A percentile compares a stretch with the other conserved stretches of the same genome.
Conservation (phyloP, 1,139 yeast genomes). For the Debaryomycetaceae sp. region DNA sequence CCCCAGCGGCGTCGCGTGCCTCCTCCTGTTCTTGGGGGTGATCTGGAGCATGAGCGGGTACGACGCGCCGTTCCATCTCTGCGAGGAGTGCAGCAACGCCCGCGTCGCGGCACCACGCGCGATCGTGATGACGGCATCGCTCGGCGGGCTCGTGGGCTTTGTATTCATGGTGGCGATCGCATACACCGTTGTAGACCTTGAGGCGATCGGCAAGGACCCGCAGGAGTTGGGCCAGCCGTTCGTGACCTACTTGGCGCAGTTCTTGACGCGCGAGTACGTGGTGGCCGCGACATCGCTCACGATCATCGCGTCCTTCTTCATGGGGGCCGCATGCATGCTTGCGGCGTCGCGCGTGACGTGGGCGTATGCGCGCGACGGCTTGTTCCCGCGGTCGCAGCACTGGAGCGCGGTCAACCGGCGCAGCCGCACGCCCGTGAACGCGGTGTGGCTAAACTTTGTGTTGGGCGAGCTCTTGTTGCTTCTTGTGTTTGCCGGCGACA, state of each 20-base stretch:
- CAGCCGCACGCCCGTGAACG: slow-evolving; percentile 61
- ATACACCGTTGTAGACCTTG: slow-evolving; percentile 47
- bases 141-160: slow-evolving; percentile 56
- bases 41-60: slow-evolving; percentile 74
- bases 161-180: slow-evolving; percentile 56
- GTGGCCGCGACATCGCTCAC: slow-evolving; percentile 51
- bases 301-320: slow-evolving; percentile 46
- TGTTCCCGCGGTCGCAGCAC: slow-evolving; percentile 48
- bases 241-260: slow-evolving; percentile 46
- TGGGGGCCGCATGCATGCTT: slow-evolving; percentile 64
- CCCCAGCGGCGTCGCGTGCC: slow-evolving; percentile 53
- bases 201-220: slow-evolving; percentile 38
- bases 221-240: slow-evolving; percentile 56
- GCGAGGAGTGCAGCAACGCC: slow-evolving; percentile 65
- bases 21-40: slow-evolving; percentile 53
- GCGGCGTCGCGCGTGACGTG: slow-evolving; percentile 62
- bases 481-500: slow-evolving; percentile 55
- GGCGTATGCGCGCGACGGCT: slow-evolving; percentile 61
- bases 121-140: slow-evolving; percentile 50
- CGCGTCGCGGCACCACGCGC: slow-evolving; percentile 57
- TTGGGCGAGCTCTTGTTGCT: slow-evolving; percentile 49
- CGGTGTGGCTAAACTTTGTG: slow-evolving; percentile 54
- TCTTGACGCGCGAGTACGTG: slow-evolving; percentile 34
- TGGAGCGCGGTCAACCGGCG: slow-evolving; percentile 43
- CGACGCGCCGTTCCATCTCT: slow-evolving; percentile 63